Base-by-base conservation (phyloP, 176 grass and related monocot species). In the Aegilops longissima region DNA sequence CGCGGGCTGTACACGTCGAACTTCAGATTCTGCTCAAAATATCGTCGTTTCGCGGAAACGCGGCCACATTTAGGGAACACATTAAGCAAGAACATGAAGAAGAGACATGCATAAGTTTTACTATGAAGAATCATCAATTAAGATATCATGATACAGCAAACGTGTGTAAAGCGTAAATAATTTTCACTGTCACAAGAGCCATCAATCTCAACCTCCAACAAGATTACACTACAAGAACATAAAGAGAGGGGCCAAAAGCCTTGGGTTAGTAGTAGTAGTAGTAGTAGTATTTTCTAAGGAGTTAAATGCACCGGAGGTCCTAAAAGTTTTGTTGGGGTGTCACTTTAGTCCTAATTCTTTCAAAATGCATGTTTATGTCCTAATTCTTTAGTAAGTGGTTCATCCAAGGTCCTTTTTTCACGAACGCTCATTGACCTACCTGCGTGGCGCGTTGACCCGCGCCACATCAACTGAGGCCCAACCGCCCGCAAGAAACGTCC, bases 1-100 rank as follows among this genome's bases (percentile, higher is more conserved):
- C 71, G 72, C 8, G 97, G 89, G 77, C 82, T 94, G 68, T 96
- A 99, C 18, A 69, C 76, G 8, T 88, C 87, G 13, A 99, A 94
- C 59, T 79, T 44, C 5, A 89, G 0, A 24, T 83, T 52, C 94
- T 99, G 92, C 65, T 84, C 9, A 24, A 87, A 82, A 58, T 58
- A 77, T 80, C 47, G 3, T 23, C 52, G 33, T 54, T 5, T 9
- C 18, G 27, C 71, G 12, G 75, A 21, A 74, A 62, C 45, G 29
- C 1, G 1, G 54, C 8, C 0, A 58, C 54, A 58, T 58, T 52
- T 52, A 4, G 8, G 39, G 39, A 40, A 52, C 49, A 52, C 0
- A 5, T 18, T 6, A 52, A 52, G 49, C 49, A 52, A 52, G 49
- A 52, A 58, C 1, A 58, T 58, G n/a, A 58, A 24, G n/a, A 3